Evolutionary conservation across 2,329 filamentous ascomycete genomes (phyloP).

Genomic region (Colletotrichum shisoi): DNA sequence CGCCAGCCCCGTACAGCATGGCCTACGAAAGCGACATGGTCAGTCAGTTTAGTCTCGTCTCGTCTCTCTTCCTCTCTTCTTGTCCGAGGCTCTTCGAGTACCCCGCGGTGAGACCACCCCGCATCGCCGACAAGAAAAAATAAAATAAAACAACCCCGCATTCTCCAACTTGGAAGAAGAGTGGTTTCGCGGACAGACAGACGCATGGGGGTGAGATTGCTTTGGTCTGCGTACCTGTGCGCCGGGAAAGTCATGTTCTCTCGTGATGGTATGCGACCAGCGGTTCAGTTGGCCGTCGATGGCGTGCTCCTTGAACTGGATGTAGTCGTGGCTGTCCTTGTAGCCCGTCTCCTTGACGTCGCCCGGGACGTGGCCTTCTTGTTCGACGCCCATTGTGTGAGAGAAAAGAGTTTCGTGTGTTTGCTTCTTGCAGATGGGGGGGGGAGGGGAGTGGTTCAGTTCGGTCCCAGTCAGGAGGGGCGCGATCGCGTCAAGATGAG

Average conservation of each 20-base stretch:
- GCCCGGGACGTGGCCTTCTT: constrained; percentile 21
- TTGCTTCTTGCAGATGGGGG: neutral
- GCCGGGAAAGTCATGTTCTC: constrained; percentile 87
- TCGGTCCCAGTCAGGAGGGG: neutral
- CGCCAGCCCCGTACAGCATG: constrained; percentile 93
- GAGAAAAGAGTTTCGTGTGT: neutral
- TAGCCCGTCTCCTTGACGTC: constrained; percentile 43
- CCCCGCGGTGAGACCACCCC: constrained; percentile 33
- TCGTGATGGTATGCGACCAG: constrained; percentile 84
- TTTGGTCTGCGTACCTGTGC: constrained; percentile 71
- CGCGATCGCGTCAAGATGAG: neutral
- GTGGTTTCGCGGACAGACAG: neutral
- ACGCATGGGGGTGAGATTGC: neutral
- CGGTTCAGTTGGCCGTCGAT: constrained; percentile 73
- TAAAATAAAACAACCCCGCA: constrained; percentile 20
- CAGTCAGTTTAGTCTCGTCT: neutral
- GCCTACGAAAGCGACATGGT: constrained; percentile 61
- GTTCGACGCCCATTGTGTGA: constrained; percentile 22
- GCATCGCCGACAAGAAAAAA: neutral
- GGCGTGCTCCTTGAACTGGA: constrained; percentile 61
- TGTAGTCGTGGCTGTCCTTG: constrained; percentile 61
- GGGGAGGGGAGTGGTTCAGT: neutral
- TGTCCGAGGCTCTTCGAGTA: neutral
- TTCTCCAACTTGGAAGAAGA: constrained; percentile 22
- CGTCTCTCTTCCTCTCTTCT: neutral